phyloP scores from a whole-genome alignment of 208 protist species.

The Leishmania turanica region DNA sequence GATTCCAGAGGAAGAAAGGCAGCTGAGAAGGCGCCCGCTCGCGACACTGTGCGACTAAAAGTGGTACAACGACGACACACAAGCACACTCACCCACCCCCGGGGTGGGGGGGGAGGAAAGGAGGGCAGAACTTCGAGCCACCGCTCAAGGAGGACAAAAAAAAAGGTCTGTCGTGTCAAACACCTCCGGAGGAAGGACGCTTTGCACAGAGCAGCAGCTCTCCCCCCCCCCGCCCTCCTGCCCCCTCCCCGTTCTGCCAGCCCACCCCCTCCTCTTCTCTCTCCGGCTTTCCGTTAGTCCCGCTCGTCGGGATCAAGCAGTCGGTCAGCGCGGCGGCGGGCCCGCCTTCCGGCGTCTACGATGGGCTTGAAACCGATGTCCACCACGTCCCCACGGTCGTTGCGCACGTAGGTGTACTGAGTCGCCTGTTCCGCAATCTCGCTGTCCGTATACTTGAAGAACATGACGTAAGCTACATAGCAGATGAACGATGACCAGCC shows the following conservation, averaged over 20 bases:
- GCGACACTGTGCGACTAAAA: background rate
- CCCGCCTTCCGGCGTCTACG: slow-evolving; percentile 70
- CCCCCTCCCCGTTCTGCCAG: background rate
- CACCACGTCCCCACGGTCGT: slow-evolving; percentile 78
- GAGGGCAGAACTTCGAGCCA: background rate
- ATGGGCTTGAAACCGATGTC: slow-evolving; percentile 89
- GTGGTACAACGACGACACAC: background rate
- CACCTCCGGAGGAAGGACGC: background rate
- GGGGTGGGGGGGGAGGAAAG: background rate
- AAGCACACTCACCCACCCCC: background rate
- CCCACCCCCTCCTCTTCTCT: background rate
- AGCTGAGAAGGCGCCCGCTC: background rate
- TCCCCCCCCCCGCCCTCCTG: background rate
- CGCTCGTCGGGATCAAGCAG: slow-evolving; percentile 65
- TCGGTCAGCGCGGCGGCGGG: slow-evolving; percentile 53
- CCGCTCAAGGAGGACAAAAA: too few species aligned
- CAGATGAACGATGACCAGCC: slow-evolving; percentile 54
- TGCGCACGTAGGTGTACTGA: slow-evolving; percentile 86
- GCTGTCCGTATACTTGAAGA: slow-evolving; percentile 74
- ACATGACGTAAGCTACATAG: slow-evolving; percentile 77
- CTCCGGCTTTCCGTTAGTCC: slow-evolving; percentile 9
- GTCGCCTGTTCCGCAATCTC: slow-evolving; percentile 69
- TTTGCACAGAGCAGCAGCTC: background rate
- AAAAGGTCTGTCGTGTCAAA: background rate
- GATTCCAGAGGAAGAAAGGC: background rate